Conservation (phyloP, 169 alveolate genomes). For the Hepatocystis sp. region DNA sequence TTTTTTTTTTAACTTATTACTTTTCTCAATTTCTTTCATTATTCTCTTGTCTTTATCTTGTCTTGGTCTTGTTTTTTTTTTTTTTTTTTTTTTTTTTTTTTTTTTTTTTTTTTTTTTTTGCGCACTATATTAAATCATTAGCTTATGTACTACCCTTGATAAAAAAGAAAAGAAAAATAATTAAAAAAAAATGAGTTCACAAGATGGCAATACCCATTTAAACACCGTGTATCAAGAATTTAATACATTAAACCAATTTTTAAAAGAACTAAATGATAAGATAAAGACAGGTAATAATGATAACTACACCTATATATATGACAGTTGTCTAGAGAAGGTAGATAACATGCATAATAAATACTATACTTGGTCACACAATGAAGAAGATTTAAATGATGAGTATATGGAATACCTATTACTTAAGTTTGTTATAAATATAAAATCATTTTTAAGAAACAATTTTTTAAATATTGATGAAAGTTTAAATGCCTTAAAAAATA, state of each 20-base stretch:
- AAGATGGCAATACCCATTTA: too few species aligned
- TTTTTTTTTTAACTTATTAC: not conserved
- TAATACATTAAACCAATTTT: conserved; percentile 62
- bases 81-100: conserved; percentile 35
- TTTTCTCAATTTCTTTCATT: too few species aligned
- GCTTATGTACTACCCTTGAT: too few species aligned
- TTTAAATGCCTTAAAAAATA: conserved; percentile 36
- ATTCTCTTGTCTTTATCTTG: not conserved
- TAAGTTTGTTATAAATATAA: conserved; percentile 54
- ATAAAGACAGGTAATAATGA: conserved; percentile 24
- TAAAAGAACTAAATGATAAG: conserved; percentile 33
- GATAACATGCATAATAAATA: conserved; percentile 49
- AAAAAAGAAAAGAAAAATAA: too few species aligned
- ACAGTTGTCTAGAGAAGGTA: conserved; percentile 54
- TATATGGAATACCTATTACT: conserved; percentile 62
- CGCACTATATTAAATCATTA: too few species aligned
- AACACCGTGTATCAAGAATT: conserved; percentile 42
- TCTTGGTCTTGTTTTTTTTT: conserved; percentile 4
- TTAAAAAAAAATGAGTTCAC: too few species aligned
- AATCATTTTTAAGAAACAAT: conserved; percentile 59
- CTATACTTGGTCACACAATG: conserved; percentile 26
- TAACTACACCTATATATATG: conserved; percentile 50
- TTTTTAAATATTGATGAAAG: conserved; percentile 49
- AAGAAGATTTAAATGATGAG: conserved; percentile 43
- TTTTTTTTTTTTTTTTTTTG: too few species aligned